phyloP scores from a whole-genome alignment of 164 flowering plant genomes.

The Annona squamosa region DNA sequence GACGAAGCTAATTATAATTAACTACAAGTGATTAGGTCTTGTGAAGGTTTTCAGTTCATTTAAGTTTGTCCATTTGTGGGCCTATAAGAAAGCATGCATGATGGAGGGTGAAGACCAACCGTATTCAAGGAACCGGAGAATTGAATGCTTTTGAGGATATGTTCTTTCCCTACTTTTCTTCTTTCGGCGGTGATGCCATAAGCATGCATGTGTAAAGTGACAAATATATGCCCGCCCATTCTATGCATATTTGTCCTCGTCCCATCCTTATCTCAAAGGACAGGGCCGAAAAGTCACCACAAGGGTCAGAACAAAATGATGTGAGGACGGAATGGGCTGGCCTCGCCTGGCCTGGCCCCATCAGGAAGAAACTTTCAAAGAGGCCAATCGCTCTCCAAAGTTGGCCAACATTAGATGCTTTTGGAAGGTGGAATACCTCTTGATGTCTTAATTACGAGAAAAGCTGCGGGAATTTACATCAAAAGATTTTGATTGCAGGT shows the following conservation, averaged over 20 bases:
- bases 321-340: neutral
- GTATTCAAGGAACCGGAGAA: neutral
- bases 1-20: no score
- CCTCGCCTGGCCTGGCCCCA: neutral
- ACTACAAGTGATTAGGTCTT: no score
- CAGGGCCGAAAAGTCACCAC: neutral
- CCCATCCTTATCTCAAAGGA: neutral
- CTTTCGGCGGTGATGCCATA: neutral
- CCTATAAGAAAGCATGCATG: neutral
- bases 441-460: neutral
- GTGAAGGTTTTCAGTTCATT: no score
- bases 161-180: neutral
- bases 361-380: slow-evolving; percentile 1
- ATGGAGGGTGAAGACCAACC: neutral
- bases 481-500: no score
- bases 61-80: neutral
- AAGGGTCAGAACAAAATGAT: neutral
- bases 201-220: neutral
- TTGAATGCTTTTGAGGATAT: neutral
- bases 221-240: no score
- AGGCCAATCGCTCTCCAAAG: neutral
- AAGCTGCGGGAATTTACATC: no score
- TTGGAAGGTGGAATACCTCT: neutral
- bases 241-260: neutral
- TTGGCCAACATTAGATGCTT: slow-evolving; percentile 7